Evolutionary conservation across 2,329 filamentous ascomycete species (phyloP).

Genomic region (Curvularia eragrostidis): DNA sequence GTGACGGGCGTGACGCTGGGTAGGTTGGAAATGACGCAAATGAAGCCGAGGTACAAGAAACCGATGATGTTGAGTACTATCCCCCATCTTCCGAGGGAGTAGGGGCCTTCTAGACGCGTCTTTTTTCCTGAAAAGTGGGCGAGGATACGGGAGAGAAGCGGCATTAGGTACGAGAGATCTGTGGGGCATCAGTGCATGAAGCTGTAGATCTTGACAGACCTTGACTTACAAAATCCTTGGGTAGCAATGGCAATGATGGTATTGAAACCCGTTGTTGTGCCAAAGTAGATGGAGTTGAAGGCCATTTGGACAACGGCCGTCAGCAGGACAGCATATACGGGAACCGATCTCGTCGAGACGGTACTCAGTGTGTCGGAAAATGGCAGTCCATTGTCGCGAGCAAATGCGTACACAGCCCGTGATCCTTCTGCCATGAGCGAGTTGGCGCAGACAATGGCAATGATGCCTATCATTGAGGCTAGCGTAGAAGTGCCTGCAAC

Average conservation of each 20-base stretch:
- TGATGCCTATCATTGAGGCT: slow-evolving; percentile 57
- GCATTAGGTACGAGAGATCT: slow-evolving; percentile 65
- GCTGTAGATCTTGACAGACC: background rate
- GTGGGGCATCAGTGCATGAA: background rate
- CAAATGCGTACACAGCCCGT: slow-evolving; percentile 56
- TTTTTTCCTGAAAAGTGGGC: slow-evolving; percentile 54
- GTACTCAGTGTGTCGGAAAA: slow-evolving; percentile 57
- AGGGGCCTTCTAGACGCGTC: slow-evolving; percentile 53
- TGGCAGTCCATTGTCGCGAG: slow-evolving; percentile 61
- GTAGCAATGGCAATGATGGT: slow-evolving; percentile 65
- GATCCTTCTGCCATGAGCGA: slow-evolving; percentile 58
- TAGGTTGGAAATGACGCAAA: slow-evolving; percentile 64
- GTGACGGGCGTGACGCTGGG: slow-evolving; percentile 60
- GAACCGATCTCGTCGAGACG: slow-evolving; percentile 58
- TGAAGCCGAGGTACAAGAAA: slow-evolving; percentile 61
- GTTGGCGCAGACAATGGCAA: slow-evolving; percentile 55
- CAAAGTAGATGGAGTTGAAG: slow-evolving; percentile 63
- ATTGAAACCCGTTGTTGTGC: slow-evolving; percentile 61
- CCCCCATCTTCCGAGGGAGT: slow-evolving; percentile 55
- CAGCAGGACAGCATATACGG: slow-evolving; percentile 58
- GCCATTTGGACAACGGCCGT: slow-evolving; percentile 59
- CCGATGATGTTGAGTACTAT: slow-evolving; percentile 58
- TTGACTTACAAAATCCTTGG: slow-evolving; percentile 60
- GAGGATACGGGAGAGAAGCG: slow-evolving; percentile 59
- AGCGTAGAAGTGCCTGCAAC: slow-evolving; percentile 56